Evolutionary conservation across 768 basidiomycete species (phyloP), one percentile per base, ranked within the genome.

Genomic region (Boletus pseudopeckii): DNA sequence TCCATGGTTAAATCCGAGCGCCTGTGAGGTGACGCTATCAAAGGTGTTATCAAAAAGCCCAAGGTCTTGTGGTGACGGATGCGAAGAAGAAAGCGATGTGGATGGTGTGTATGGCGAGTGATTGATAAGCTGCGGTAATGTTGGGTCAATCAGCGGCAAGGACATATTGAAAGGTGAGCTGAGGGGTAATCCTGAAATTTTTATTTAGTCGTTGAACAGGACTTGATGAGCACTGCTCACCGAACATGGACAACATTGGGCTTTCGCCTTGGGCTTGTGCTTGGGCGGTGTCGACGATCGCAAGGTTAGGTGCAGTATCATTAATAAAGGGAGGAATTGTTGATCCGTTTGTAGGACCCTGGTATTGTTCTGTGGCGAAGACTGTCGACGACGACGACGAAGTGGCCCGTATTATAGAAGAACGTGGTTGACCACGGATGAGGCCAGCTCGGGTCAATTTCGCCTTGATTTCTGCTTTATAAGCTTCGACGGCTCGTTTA

Each of bases 401-500:
- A 0, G 64, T 55, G 42, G 75, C 69, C 57, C 75, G 73, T 50
- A 77, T 62, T 53, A 79, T 74, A 53, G 81, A 78, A 44, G 85
- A 73, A 20, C 88, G 83, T 14, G 88, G 90, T 64, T 90, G 88
- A 39, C 90, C 90, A 33, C 90, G 85, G 60, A 92, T 90, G 65
- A 90, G 81, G 56, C 88, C 88, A 41, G 84, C 83, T 57, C 83
- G 77, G 39, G 86, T 85, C 51, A 92, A 77, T 65, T 90, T 86
- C 32, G 85, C 81, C 71, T 91, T 92, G 70, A 92, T 92, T 55
- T 83, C 80, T 18, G 86, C 88, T 71, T 91, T 91, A 77, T 91
- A 92, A 44, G 77, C 79, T 62, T 90, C 87, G 45, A 91, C 89
- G 8, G 81, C 82, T 58, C 85, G 83, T 71, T 92, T 92, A 69